Conservation (phyloP, 495 filamentous ascomycete genomes). For the Neurospora sp. region DNA sequence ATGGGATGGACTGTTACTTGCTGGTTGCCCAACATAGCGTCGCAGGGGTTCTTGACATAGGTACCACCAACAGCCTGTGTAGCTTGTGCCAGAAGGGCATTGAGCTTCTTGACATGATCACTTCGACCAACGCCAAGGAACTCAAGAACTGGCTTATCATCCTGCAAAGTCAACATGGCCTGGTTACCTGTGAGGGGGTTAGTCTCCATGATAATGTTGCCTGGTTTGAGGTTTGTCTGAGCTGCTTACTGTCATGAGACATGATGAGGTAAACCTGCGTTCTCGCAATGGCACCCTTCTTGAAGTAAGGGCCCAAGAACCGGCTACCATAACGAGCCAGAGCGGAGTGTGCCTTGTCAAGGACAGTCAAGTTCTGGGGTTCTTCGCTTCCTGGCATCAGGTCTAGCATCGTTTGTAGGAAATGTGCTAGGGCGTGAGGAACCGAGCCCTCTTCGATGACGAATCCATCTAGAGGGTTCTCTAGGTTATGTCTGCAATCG, state of each 20-base stretch:
- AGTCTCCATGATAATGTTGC: not conserved
- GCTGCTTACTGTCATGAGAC: slow-evolving; percentile 49
- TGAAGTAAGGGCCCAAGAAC: slow-evolving; percentile 47
- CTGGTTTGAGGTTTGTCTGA: slow-evolving; percentile 3
- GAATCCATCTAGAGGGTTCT: slow-evolving; percentile 50
- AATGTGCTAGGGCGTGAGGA: slow-evolving; percentile 43
- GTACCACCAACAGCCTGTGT: slow-evolving; percentile 49
- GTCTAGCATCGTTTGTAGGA: slow-evolving; percentile 50
- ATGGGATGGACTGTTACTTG: slow-evolving; percentile 61
- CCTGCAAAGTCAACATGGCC: slow-evolving; percentile 46
- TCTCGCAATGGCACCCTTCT: slow-evolving; percentile 42
- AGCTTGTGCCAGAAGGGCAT: slow-evolving; percentile 39
- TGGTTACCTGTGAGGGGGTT: slow-evolving; percentile 38
- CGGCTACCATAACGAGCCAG: slow-evolving; percentile 40
- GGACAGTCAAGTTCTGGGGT: slow-evolving; percentile 26
- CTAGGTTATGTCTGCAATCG: slow-evolving; percentile 43
- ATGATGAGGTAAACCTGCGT: slow-evolving; percentile 63
- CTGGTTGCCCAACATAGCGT: slow-evolving; percentile 42
- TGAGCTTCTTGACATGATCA: slow-evolving; percentile 44
- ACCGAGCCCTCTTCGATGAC: slow-evolving; percentile 58
- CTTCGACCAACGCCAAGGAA: slow-evolving; percentile 48
- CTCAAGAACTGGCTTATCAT: slow-evolving; percentile 49
- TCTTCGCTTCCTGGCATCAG: slow-evolving; percentile 41
- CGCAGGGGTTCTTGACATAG: slow-evolving; percentile 47
- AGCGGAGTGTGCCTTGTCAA: slow-evolving; percentile 32